Evolutionary conservation across 306 rosid genomes (phyloP).

Genomic region (Coriaria nepalensis): DNA sequence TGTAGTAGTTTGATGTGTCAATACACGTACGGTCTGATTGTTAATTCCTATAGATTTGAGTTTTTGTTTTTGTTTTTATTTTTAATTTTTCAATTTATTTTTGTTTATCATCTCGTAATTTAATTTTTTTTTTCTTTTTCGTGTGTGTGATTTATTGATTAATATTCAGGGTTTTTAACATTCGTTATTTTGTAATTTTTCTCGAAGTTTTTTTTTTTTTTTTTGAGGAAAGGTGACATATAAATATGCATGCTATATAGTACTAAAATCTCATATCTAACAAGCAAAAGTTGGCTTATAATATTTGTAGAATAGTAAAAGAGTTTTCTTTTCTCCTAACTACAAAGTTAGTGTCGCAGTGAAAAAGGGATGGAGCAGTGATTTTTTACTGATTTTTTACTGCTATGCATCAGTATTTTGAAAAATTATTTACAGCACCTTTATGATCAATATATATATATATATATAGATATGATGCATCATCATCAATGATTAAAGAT

Average conservation of each 20-base stretch:
- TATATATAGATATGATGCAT: too few species aligned
- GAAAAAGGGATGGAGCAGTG: constrained; percentile 38
- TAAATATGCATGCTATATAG: constrained; percentile 18
- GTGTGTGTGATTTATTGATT: constrained; percentile 1
- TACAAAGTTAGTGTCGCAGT: constrained; percentile 22
- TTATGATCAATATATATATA: too few species aligned
- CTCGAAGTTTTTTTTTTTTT: constrained; percentile 7
- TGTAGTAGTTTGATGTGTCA: constrained; percentile 50
- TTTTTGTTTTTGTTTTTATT: constrained; percentile 23
- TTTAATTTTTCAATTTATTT: constrained; percentile 27
- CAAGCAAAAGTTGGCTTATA: constrained; percentile 13
- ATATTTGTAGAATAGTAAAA: too few species aligned
- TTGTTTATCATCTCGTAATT: constrained; percentile 50
- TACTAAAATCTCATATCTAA: constrained; percentile 38
- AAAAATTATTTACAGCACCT: too few species aligned
- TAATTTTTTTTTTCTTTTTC: constrained; percentile 6
- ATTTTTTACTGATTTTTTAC: constrained; percentile 42
- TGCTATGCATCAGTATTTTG: too few species aligned
- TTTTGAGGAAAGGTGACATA: constrained; percentile 24
- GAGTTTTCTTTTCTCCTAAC: constrained; percentile 4
- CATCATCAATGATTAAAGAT: constrained; percentile 64
- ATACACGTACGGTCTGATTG: constrained; percentile 84
- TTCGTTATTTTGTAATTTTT: constrained; percentile 19
- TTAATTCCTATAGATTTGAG: constrained; percentile 28
- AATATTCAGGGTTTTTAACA: constrained; percentile 22